phyloP scores from a whole-genome alignment of 352 stramenopile genomes.

The Phytophthora chlamydospora region DNA sequence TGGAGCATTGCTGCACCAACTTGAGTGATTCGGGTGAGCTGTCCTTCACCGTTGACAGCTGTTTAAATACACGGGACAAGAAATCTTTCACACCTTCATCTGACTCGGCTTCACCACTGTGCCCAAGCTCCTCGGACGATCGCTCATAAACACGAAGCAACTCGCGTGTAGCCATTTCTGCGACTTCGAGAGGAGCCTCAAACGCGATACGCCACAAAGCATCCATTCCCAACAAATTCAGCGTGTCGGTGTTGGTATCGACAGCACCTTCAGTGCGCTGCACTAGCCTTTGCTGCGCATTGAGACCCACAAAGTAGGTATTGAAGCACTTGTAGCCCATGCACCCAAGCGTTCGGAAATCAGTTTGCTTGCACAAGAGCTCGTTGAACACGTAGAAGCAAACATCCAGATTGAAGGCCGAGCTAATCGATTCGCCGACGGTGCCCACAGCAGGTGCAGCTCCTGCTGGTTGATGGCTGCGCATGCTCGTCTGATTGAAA shows the following conservation, averaged over 20 bases:
- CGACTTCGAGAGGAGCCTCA: constrained; percentile 76
- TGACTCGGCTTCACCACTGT: constrained; percentile 21
- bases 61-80: constrained; percentile 77
- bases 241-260: constrained; percentile 30
- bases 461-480: constrained; percentile 41
- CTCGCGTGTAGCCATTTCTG: constrained; percentile 78
- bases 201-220: constrained; percentile 86
- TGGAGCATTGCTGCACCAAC: constrained; percentile 81
- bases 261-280: constrained; percentile 21
- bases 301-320: constrained; percentile 85
- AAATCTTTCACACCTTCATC: constrained; percentile 76
- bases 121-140: constrained; percentile 41
- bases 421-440: constrained; percentile 56
- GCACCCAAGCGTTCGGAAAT: constrained; percentile 71
- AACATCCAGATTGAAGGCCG: constrained; percentile 78
- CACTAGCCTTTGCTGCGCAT: constrained; percentile 57
- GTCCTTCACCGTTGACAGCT: constrained; percentile 61
- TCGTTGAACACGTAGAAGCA: constrained; percentile 87
- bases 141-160: constrained; percentile 83
- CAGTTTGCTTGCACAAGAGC: constrained; percentile 79
- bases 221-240: constrained; percentile 76
- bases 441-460: constrained; percentile 22
- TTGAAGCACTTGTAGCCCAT: constrained; percentile 90
- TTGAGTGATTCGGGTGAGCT: constrained; percentile 58
- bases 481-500: constrained; percentile 83